Percentiles rank a stretch among this genome's conserved stretches.
Evolutionary conservation across 1,139 yeast genomes (phyloP).

Genomic region (Diutina pseudorugosa): DNA sequence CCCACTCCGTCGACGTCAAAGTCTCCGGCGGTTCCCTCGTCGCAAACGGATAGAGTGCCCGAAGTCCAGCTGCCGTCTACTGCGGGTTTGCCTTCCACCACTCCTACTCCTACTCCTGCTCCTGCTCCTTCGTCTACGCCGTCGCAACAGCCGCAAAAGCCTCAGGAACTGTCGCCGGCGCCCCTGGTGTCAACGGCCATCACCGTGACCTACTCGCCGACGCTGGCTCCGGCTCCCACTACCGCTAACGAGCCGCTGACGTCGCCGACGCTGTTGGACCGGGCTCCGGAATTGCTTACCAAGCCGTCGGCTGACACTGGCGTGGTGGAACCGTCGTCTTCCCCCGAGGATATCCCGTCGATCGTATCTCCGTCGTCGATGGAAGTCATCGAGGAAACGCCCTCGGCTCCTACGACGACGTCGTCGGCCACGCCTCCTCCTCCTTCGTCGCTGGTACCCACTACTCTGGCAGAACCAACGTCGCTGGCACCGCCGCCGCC

Average conservation of each 20-base stretch:
- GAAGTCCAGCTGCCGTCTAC: not conserved
- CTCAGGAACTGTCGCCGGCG: not conserved
- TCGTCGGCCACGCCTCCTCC: not conserved
- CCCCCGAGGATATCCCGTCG: too few relatives aligned
- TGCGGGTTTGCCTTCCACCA: not conserved
- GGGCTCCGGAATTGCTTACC: not conserved
- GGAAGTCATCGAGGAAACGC: not conserved
- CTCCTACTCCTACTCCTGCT: not conserved
- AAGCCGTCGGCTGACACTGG: not conserved
- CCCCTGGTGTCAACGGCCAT: not conserved
- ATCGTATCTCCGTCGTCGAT: not conserved
- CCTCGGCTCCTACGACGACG: not conserved
- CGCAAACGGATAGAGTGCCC: not conserved
- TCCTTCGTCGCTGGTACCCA: not conserved
- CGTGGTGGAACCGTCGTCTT: too few relatives aligned
- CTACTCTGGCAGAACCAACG: not conserved
- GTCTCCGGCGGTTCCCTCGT: not conserved
- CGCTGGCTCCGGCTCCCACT: too few relatives aligned
- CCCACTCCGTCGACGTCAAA: not conserved
- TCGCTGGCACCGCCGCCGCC: not conserved
- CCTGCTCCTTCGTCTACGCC: too few relatives aligned
- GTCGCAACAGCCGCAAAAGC: too few relatives aligned
- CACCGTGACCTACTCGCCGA: not conserved
- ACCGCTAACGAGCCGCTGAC: too few relatives aligned
- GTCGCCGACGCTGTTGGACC: not conserved